Conservation (phyloP, 1,139 yeast genomes). For the Lizanozyma gosingica region DNA sequence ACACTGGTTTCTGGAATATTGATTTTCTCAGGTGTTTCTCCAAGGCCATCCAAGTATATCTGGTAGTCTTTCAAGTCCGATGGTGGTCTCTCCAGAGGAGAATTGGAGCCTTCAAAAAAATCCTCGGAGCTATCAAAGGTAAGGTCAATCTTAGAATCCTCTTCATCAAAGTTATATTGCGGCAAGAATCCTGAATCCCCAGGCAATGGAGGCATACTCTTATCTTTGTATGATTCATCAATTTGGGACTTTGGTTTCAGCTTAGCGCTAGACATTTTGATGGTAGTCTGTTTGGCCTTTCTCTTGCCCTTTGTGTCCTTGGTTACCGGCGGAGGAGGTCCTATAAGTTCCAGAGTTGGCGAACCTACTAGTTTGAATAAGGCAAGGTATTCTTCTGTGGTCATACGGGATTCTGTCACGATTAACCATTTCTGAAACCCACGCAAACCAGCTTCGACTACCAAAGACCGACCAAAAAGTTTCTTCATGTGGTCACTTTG, state of each 20-base stretch:
- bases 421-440: slow-evolving; percentile 83
- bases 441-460: slow-evolving; percentile 61
- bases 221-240: background rate
- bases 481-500: slow-evolving; percentile 58
- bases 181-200: slow-evolving; percentile 12
- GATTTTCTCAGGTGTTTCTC: too few relatives aligned
- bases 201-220: background rate
- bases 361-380: slow-evolving; percentile 13
- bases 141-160: slow-evolving; percentile 7
- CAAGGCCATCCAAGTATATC: slow-evolving; percentile 5
- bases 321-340: slow-evolving; percentile 27
- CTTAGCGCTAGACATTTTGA: background rate
- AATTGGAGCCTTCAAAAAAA: slow-evolving; percentile 1
- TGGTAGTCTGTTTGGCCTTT: background rate
- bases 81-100: slow-evolving; percentile 1
- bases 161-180: slow-evolving; percentile 11
- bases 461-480: slow-evolving; percentile 72
- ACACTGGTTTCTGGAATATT: too few relatives aligned
- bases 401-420: slow-evolving; percentile 58
- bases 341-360: slow-evolving; percentile 14
- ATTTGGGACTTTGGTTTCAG: background rate
- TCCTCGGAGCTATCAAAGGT: background rate
- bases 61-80: slow-evolving; percentile 7
- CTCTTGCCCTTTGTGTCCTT: slow-evolving; percentile 8
- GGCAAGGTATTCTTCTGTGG: slow-evolving; percentile 30